phyloP scores from a whole-genome alignment of 78 protist genomes.

The Capsaspora owczarzaki region DNA sequence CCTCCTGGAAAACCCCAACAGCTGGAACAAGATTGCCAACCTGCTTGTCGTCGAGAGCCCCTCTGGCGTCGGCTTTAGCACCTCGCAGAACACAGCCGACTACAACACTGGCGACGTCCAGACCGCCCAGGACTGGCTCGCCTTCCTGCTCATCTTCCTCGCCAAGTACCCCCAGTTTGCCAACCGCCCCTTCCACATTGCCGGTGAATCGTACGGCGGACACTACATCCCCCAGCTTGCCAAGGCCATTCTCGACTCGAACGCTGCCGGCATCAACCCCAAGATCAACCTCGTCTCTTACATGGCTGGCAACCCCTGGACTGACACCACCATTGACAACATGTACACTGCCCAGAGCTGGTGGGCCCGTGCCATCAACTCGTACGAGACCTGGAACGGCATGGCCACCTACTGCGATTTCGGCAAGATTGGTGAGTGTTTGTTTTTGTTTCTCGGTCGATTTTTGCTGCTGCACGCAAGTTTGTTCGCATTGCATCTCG shows the following conservation, averaged over 20 bases:
- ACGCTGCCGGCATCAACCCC: neutral
- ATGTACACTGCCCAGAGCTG: neutral
- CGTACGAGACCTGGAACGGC: neutral
- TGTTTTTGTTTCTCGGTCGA: neutral
- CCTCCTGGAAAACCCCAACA: neutral
- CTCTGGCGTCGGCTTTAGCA: conserved; percentile 13
- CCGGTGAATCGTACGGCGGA: conserved; percentile 62
- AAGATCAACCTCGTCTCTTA: conserved; percentile 8
- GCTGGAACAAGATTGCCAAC: conserved; percentile 53
- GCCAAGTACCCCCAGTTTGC: conserved; percentile 21
- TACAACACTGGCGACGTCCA: conserved; percentile 22
- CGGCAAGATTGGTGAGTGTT: neutral
- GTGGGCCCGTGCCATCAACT: neutral
- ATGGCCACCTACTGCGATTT: conserved; percentile 7
- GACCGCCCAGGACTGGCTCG: neutral
- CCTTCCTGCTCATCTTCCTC: conserved; percentile 30
- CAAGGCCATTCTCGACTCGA: neutral
- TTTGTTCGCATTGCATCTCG: neutral
- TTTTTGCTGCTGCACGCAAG: neutral
- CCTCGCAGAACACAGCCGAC: neutral
- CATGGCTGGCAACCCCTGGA: conserved; percentile 50
- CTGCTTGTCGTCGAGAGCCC: conserved; percentile 48
- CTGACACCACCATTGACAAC: conserved; percentile 30
- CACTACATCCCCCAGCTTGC: neutral
- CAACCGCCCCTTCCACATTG: conserved; percentile 24